Percentiles rank a stretch among this genome's conserved stretches.
These are phyloP conservation scores for Pueraria montana DNA, from an alignment of 306 rosid species.

Conservation along the genomic window DNA sequence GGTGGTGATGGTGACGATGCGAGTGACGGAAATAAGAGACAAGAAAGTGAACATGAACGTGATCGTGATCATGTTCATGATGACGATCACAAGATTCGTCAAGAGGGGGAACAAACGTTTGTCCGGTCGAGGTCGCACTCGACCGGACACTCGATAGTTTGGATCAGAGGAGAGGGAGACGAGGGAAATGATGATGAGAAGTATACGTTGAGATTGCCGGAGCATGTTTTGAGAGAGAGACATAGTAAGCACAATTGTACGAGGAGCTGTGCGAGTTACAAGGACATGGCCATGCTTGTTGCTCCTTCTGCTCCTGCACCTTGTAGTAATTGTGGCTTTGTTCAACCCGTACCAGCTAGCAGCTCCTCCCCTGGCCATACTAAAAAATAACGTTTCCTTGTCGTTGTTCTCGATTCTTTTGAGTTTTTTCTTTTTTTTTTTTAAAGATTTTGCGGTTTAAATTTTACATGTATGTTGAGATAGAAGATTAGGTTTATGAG, in stretches of 20 bases:
- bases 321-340: constrained; percentile 54
- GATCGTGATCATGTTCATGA: not conserved
- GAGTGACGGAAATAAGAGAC: too few relatives aligned
- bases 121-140: constrained; percentile 72
- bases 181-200: constrained; percentile 45
- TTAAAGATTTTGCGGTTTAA: not conserved
- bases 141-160: constrained; percentile 79
- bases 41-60: not conserved
- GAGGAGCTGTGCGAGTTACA: constrained; percentile 59
- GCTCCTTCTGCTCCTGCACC: not conserved
- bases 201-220: constrained; percentile 66
- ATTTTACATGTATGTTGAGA: not conserved
- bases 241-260: constrained; percentile 59
- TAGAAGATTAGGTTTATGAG: not conserved
- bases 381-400: not conserved
- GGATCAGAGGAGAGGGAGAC: constrained; percentile 29
- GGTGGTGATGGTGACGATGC: not conserved
- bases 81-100: not conserved
- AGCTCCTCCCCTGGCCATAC: not conserved
- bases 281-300: constrained; percentile 49
- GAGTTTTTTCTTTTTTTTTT: not conserved
- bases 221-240: constrained; percentile 58
- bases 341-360: constrained; percentile 12
- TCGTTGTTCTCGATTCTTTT: not conserved
- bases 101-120: constrained; percentile 38